Base-by-base conservation (phyloP, 2,329 filamentous ascomycete genomes). In the Nigrospora sphaerica region DNA sequence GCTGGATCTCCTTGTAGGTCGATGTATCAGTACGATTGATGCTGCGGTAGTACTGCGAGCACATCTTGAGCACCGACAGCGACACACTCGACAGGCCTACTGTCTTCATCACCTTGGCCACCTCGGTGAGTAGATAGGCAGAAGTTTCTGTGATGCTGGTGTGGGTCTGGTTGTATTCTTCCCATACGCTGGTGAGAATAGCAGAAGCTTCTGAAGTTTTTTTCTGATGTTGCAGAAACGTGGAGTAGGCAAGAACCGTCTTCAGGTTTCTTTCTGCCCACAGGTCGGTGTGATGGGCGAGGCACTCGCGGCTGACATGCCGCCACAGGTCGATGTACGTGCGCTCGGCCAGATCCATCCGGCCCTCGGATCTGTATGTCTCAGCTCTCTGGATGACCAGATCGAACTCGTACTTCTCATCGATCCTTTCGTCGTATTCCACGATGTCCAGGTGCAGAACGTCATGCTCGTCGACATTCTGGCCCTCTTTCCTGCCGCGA, bases 271-370 rank as follows among this genome's bases (percentile, higher is more conserved):
- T 67, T 54, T 71, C 64, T 46, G 75, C 72, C 66, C 67, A 73
- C 34, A 70, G 62, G 4, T 66, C 56, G 2, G 69, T 67, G 36
- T 64, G 63, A 19, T 68, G 63, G 11, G 59, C 57, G 19, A 69
- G 70, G 48, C 66, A 73, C 46, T 70, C 68, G 36, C 63, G 64
- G n/a, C 69, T 74, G 2, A 71, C 61, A n/a, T 68, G 68, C 55
- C 72, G 68, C 74, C 74, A 78, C 5, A 74, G 63, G 48, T 75
- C 69, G 14, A 76, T 65, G 41, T 74, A 77, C 3, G 62, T 62
- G 35, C 64, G 62, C 52, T 77, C 73, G 0, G 72, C 72, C n/a
- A 52, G 63, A 48, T 55, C 61, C 49, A 48, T 43, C 14, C 32
- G 19, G 28, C 37, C 34, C 10, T 33, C 39, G 11, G 31, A 12